These are phyloP conservation scores for Misopates orontium DNA, from an alignment of 257 asterid species.

Conservation along the genomic window DNA sequence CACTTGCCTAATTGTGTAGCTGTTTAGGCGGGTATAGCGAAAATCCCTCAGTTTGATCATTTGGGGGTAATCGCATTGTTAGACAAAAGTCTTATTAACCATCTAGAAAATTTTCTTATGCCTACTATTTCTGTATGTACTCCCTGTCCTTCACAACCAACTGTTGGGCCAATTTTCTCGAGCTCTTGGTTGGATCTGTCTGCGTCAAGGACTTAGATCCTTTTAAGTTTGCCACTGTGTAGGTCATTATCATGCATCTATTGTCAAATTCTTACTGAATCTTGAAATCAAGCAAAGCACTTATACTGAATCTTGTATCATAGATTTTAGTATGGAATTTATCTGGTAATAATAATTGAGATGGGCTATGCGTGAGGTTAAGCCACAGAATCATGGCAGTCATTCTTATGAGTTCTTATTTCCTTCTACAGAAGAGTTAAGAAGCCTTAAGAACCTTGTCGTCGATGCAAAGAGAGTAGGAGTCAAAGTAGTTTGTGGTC, in stretches of 20 bases:
- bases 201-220: neutral
- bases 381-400: too few relatives aligned
- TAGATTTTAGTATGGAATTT: too few relatives aligned
- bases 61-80: too few relatives aligned
- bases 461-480: constrained; percentile 53
- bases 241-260: neutral
- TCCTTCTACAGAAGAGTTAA: constrained; percentile 64
- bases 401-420: constrained; percentile 25
- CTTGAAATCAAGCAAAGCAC: neutral
- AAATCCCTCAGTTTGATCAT: too few relatives aligned
- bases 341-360: too few relatives aligned
- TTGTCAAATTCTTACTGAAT: neutral
- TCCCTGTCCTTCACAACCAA: neutral
- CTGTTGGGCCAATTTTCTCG: constrained; percentile 1
- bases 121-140: neutral
- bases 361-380: too few relatives aligned
- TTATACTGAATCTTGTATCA: too few relatives aligned
- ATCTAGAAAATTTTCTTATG: neutral
- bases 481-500: constrained; percentile 48
- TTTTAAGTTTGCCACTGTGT: neutral
- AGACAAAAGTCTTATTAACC: too few relatives aligned
- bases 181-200: neutral
- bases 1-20: neutral
- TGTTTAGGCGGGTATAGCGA: too few relatives aligned
- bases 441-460: constrained; percentile 50